A percentile compares a stretch with the other conserved stretches of the same genome.
phyloP scores from a whole-genome alignment of 2,329 filamentous ascomycete genomes.

The Cercospora berteroae region DNA sequence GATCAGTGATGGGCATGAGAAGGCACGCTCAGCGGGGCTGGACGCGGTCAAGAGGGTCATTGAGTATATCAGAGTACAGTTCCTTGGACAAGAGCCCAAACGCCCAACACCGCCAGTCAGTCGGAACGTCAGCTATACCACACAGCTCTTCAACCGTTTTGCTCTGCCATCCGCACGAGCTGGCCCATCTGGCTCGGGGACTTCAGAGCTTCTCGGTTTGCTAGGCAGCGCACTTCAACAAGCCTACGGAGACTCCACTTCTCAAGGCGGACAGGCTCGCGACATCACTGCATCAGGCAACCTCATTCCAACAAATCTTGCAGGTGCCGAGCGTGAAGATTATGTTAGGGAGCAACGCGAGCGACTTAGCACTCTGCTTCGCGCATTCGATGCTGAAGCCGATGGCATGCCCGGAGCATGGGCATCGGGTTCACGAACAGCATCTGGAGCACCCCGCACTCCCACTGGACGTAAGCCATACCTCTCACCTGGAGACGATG shows the following conservation, averaged over 20 bases:
- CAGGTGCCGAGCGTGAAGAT: conserved; percentile 65
- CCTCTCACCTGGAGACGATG: conserved; percentile 29
- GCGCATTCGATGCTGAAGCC: conserved; percentile 77
- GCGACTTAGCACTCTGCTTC: conserved; percentile 69
- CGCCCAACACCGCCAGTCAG: conserved; percentile 49
- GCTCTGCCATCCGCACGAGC: conserved; percentile 71
- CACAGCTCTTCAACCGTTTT: conserved; percentile 80
- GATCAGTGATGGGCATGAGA: conserved; percentile 77
- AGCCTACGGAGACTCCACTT: conserved; percentile 37
- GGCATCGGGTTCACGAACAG: conserved; percentile 24
- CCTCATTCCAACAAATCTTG: conserved; percentile 69
- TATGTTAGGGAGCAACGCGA: conserved; percentile 80
- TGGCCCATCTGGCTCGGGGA: conserved; percentile 45
- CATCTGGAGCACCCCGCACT: conserved; percentile 26
- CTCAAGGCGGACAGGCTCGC: conserved; percentile 44
- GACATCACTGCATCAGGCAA: conserved; percentile 59
- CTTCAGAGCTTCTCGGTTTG: conserved; percentile 71
- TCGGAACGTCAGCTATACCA: conserved; percentile 64
- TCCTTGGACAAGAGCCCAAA: conserved; percentile 72
- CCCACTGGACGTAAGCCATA: conserved; percentile 34
- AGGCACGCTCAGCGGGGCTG: conserved; percentile 72
- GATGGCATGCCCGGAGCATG: conserved; percentile 43
- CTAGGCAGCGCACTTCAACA: conserved; percentile 70
- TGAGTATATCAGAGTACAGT: conserved; percentile 65
- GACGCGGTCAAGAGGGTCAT: conserved; percentile 50